These are phyloP conservation scores for Ramalina intermedia DNA, from an alignment of 495 filamentous ascomycete species.

Conservation along the genomic window DNA sequence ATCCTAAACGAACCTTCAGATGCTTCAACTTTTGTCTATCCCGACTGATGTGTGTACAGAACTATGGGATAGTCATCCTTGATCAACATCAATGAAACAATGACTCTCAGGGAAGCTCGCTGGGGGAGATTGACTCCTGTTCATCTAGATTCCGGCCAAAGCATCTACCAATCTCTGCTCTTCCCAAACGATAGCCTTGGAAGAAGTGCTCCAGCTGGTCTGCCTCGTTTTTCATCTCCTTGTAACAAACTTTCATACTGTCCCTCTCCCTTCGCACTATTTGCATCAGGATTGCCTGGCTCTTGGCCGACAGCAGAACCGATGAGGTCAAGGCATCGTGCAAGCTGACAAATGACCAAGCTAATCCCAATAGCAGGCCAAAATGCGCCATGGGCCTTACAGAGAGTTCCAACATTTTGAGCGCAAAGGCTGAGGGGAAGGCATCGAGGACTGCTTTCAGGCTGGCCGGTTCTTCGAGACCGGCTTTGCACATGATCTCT, in stretches of 20 bases:
- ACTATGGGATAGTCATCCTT: too few relatives aligned
- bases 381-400: slow-evolving; percentile 15
- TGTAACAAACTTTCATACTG: slow-evolving; percentile 11
- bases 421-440: slow-evolving; percentile 19
- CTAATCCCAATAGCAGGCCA: slow-evolving; percentile 15
- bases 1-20: too few relatives aligned
- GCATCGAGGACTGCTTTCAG: slow-evolving; percentile 12
- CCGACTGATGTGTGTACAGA: too few relatives aligned
- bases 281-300: slow-evolving; percentile 4
- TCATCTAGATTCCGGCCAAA: neutral
- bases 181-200: slow-evolving; percentile 14
- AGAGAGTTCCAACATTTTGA: slow-evolving; percentile 15
- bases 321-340: slow-evolving; percentile 13
- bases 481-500: slow-evolving; percentile 5
- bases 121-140: too few relatives aligned
- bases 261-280: slow-evolving; percentile 15
- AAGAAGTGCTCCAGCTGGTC: slow-evolving; percentile 6
- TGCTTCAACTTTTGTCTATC: too few relatives aligned
- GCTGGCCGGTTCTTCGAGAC: neutral
- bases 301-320: slow-evolving; percentile 12
- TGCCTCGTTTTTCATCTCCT: slow-evolving; percentile 10
- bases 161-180: slow-evolving; percentile 13
- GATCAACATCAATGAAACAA: too few relatives aligned
- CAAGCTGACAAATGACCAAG: slow-evolving; percentile 14
- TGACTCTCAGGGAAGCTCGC: too few relatives aligned